Evolutionary conservation across 192 early-diverging fungal genomes (phyloP).

Genomic region (Coemansia sp.): DNA sequence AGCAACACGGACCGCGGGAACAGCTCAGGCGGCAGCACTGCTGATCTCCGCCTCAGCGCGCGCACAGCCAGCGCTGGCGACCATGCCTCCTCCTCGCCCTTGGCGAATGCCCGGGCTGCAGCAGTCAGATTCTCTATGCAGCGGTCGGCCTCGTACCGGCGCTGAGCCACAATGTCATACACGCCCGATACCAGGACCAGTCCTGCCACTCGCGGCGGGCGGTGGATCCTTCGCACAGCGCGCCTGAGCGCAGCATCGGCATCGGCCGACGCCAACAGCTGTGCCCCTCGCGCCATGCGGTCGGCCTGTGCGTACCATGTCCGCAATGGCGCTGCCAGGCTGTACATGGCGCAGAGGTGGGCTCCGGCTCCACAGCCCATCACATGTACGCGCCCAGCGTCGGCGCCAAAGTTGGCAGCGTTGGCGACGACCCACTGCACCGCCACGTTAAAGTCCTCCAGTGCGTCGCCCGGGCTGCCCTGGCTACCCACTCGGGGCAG

Average conservation of each 20-base stretch:
- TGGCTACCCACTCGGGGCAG: constrained; percentile 45
- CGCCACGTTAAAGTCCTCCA: constrained; percentile 46
- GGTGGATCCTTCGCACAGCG: constrained; percentile 26
- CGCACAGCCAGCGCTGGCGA: constrained; percentile 45
- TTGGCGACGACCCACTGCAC: constrained; percentile 54
- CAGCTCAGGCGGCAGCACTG: constrained; percentile 38
- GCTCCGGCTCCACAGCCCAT: constrained; percentile 53
- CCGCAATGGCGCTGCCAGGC: constrained; percentile 44
- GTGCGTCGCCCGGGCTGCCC: constrained; percentile 28
- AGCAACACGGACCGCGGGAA: constrained; percentile 44
- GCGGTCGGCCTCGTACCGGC: constrained; percentile 45
- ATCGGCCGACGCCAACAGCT: constrained; percentile 32
- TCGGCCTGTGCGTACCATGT: constrained; percentile 53
- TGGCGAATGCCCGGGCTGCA: constrained; percentile 34
- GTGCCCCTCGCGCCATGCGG: constrained; percentile 40
- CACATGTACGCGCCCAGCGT: constrained; percentile 40
- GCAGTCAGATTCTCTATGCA: constrained; percentile 50
- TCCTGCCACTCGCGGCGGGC: constrained; percentile 42
- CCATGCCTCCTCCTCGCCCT: constrained; percentile 46
- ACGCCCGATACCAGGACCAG: constrained; percentile 51
- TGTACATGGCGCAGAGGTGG: constrained; percentile 53
- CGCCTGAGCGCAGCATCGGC: constrained; percentile 35
- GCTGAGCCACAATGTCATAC: constrained; percentile 46
- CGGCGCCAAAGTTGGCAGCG: constrained; percentile 47
- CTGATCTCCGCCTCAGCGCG: constrained; percentile 34